phyloP scores from a whole-genome alignment of 2,329 filamentous ascomycete genomes.

The Periconia sp. region DNA sequence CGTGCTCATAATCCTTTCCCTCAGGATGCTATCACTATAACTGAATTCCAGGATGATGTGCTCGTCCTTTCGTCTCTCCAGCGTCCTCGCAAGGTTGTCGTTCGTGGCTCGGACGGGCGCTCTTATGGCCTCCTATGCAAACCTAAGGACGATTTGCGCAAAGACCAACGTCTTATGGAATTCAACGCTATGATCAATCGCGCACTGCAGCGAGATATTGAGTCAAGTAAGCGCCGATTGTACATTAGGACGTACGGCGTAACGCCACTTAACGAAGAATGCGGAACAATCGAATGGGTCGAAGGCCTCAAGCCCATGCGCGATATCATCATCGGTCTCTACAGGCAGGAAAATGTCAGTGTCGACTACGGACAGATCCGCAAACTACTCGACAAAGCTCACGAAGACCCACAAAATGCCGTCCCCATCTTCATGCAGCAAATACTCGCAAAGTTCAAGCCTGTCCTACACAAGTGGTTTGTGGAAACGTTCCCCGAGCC shows the following conservation, averaged over 20 bases:
- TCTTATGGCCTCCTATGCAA: slow-evolving; percentile 93
- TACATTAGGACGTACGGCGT: slow-evolving; percentile 94
- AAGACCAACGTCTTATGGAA: slow-evolving; percentile 98
- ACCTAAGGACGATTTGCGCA: slow-evolving; percentile 95
- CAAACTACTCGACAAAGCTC: slow-evolving; percentile 70
- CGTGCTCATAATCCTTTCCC: slow-evolving; percentile 84
- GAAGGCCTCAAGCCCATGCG: slow-evolving; percentile 92
- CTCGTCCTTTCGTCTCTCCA: slow-evolving; percentile 89
- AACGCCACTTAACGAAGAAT: slow-evolving; percentile 95
- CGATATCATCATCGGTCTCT: slow-evolving; percentile 83
- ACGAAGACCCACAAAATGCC: slow-evolving; percentile 66
- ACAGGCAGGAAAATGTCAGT: slow-evolving; percentile 73
- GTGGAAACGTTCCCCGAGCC: slow-evolving; percentile 93
- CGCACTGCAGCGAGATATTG: slow-evolving; percentile 87
- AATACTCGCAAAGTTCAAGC: slow-evolving; percentile 74
- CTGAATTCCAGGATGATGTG: slow-evolving; percentile 82
- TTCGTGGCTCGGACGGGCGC: slow-evolving; percentile 86
- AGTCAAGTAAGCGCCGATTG: slow-evolving; percentile 85
- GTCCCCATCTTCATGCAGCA: slow-evolving; percentile 74
- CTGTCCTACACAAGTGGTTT: slow-evolving; percentile 93
- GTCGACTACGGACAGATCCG: slow-evolving; percentile 69
- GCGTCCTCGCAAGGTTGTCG: slow-evolving; percentile 86
- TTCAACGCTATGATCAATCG: slow-evolving; percentile 99
- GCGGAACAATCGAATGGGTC: slow-evolving; percentile 98
- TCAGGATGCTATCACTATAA: slow-evolving; percentile 82